Base-by-base conservation (phyloP, 768 basidiomycete species). In the Paxillus ammoniavirescens region DNA sequence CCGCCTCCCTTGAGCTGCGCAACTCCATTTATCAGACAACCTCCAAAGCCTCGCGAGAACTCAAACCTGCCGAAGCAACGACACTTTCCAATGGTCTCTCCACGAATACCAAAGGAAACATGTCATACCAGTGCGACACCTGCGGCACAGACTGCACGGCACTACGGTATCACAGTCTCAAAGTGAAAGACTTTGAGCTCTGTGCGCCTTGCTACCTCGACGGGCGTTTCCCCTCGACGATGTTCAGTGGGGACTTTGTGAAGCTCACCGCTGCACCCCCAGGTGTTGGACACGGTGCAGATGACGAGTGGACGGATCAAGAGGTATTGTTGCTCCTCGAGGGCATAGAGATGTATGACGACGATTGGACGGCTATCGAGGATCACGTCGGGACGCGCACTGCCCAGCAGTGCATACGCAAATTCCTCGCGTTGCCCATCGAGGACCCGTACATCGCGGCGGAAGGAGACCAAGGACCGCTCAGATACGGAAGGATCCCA, bases 171-270 rank as follows among this genome's bases (percentile, higher is more conserved):
- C 92, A 96, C 71, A 93, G 87, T 2, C 79, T 98, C 57, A 96
- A 97, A 69, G 87, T 89, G 64, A 93, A 93, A 63, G 88, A 93
- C 62, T 86, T 93, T 67, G 89, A 91, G 57, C 81, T 98, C 41
- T 99, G 96, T 62, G 81, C 87, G 0, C 80, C 91, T 1, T 98
- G 96, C 72, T 99, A 98, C 71, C 85, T 94, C 55, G 92, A 95
- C 55, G 97, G 96, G 2, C 91, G 97, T 43, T 99, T 99, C 79
- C 94, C 97, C 0, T 91, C 91, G 0, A 86, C 84, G 30, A 93
- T 98, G 89, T 98, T 93, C 75, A 91, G 89, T 40, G 96, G 96
- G 12, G 96, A 98, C 73, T 99, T 99, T 71, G 91, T 98, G 60
- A 91, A 90, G 65, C 80, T 94, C 59, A 82, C 87, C 5, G 68